Conservation (phyloP, 164 flowering plant species). For the Magnolia changhungtana region DNA sequence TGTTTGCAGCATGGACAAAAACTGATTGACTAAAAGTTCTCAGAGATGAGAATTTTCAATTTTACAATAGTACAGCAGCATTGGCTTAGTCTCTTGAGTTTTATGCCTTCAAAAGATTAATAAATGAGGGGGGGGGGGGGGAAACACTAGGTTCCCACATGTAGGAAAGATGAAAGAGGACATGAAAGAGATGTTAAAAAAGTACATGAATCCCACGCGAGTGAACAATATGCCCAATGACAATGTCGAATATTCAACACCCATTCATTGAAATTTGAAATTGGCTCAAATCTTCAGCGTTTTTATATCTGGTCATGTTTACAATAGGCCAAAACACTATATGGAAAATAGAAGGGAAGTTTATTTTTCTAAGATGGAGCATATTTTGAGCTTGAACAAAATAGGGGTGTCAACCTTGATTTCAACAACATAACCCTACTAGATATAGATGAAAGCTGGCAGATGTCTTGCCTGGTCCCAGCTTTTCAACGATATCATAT, state of each 20-base stretch:
- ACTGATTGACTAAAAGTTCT: not conserved
- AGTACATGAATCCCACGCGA: not conserved
- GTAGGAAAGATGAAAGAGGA: too few species aligned
- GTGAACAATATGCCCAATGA: not conserved
- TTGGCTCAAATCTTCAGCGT: not conserved
- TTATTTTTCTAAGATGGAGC: not conserved
- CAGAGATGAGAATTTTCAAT: not conserved
- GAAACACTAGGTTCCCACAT: not conserved
- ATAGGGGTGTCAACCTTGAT: not conserved
- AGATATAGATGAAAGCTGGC: not conserved
- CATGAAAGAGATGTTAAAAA: not conserved
- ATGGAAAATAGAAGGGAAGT: not conserved
- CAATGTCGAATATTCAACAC: not conserved
- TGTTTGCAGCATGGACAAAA: not conserved
- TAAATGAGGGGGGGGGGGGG: too few species aligned
- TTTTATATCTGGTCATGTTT: not conserved
- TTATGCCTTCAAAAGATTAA: not conserved
- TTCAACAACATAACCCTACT: not conserved
- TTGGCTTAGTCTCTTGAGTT: not conserved
- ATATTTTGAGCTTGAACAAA: not conserved
- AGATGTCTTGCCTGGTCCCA: conserved; percentile 73
- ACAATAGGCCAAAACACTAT: not conserved
- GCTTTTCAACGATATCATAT: conserved; percentile 77
- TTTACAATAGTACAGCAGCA: not conserved
- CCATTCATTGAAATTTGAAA: not conserved